Percentiles rank a stretch among this genome's conserved stretches.
Conservation (phyloP, 2,329 filamentous ascomycete species). For the Colletotrichum caudatum region DNA sequence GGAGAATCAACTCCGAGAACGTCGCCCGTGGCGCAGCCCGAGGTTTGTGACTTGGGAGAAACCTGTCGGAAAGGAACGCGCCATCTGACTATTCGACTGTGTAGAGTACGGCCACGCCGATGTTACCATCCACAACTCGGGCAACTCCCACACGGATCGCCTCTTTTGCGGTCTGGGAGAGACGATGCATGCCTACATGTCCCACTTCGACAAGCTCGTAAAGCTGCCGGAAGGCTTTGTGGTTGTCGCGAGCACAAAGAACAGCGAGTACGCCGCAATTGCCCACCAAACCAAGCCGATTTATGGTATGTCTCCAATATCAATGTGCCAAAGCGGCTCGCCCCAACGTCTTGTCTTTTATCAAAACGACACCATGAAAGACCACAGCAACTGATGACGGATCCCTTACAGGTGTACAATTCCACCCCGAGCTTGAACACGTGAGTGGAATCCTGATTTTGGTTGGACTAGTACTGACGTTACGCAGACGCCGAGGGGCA, state of each 20-base stretch:
- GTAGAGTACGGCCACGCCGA: constrained; percentile 48
- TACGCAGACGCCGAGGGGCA: constrained; percentile 77
- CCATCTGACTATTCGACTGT: constrained; percentile 45
- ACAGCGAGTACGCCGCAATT: constrained; percentile 84
- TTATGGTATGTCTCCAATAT: constrained; percentile 63
- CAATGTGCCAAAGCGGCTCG: neutral
- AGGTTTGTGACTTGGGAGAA: constrained; percentile 32
- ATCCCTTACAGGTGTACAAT: constrained; percentile 72
- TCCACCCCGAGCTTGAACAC: constrained; percentile 81
- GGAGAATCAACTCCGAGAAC: constrained; percentile 65
- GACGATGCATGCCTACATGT: constrained; percentile 83
- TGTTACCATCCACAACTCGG: constrained; percentile 70
- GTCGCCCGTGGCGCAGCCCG: constrained; percentile 75
- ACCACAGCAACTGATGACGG: neutral
- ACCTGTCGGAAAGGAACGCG: neutral
- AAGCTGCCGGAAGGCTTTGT: constrained; percentile 79
- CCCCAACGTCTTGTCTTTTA: neutral
- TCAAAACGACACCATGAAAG: constrained; percentile 18
- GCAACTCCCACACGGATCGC: constrained; percentile 69
- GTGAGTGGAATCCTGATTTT: neutral
- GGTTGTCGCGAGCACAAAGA: constrained; percentile 79
- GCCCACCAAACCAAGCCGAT: constrained; percentile 77
- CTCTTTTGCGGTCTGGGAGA: constrained; percentile 82
- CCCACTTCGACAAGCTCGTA: constrained; percentile 87
- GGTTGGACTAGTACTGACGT: neutral